Evolutionary conservation across 106 monocot species (phyloP).

Genomic region (Dendrobium catenatum): DNA sequence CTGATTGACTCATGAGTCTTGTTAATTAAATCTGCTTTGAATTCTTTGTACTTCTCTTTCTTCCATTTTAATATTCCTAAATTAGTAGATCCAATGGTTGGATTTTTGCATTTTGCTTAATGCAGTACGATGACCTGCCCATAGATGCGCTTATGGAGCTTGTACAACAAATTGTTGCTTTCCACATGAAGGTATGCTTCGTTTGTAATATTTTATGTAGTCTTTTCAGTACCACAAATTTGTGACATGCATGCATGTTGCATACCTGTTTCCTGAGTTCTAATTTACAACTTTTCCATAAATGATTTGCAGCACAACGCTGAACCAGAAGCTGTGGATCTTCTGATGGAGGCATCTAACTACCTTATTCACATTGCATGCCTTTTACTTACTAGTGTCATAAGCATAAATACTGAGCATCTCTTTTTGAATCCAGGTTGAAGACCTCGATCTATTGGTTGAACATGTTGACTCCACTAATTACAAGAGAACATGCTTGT

Average conservation of each 20-base stretch:
- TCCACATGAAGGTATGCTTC: constrained; percentile 91
- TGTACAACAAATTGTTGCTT: constrained; percentile 93
- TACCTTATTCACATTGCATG: neutral
- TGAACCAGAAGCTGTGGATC: constrained; percentile 98
- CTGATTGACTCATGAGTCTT: neutral
- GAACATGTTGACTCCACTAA: constrained; percentile 86
- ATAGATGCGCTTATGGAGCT: constrained; percentile 84
- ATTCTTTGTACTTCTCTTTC: neutral
- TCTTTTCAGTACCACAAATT: neutral
- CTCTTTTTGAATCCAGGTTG: constrained; percentile 46
- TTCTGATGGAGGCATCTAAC: constrained; percentile 80
- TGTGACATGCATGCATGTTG: neutral
- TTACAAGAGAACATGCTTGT: constrained; percentile 89
- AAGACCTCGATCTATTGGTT: constrained; percentile 92
- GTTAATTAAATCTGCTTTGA: neutral
- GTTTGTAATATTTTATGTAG: neutral
- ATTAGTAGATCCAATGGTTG: neutral
- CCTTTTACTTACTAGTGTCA: neutral
- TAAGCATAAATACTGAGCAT: neutral
- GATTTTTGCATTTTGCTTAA: constrained; percentile 17
- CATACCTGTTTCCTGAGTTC: neutral
- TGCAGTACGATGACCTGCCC: constrained; percentile 60
- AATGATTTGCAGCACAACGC: constrained; percentile 75
- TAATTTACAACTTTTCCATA: neutral
- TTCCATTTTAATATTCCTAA: neutral